Evolutionary conservation across 441 rosid genomes (phyloP), one percentile per base, ranked within the genome.

Genomic region (Arabidopsis hybrid): DNA sequence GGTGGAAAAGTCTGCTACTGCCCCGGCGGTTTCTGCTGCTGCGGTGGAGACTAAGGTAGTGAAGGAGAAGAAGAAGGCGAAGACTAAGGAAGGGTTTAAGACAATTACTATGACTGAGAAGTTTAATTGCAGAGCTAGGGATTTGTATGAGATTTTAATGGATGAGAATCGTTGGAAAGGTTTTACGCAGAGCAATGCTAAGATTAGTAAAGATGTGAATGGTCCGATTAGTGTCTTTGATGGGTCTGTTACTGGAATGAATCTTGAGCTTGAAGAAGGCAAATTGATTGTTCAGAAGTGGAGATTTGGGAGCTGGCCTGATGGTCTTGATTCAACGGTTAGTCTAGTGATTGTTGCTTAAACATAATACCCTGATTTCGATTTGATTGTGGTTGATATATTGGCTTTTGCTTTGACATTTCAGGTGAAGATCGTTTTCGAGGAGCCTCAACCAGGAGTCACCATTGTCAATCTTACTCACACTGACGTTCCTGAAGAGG

Each of bases 301-400:
- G 99, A 82, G 97, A 69, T 92, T 95, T 13, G 97, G 97, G 29
- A 95, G 89, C 79, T 95, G 99, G 99, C 92, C 97, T 52, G 99
- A 95, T 75, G 97, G 96, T 59, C 55, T 86, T 75, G 84, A 85
- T 66, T 95, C 97, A 1, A 88, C 90, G 36, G 99, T 95, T 69
- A 63, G 88, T 58, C 49, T 60, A 5, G 5, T 66, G 18, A 5
- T 39, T 13, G 11, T 57, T 51, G 63, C 13, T 7, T 35, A 29
- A 5, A 13, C 39, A 0, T 18, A 11, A 3, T n/a, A 18, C 0
- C 0, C 50, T 75, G 12, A 8, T 61, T 76, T 34, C 1, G 4
- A 6, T 58, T 12, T 43, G 42, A 39, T 8, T 77, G 72, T 43
- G 31, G 36, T 46, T 60, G 16, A 43, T 71, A 40, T 38, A 11